Evolutionary conservation across 805 yeast species (phyloP).

Genomic region (Hanseniaspora vineae): DNA sequence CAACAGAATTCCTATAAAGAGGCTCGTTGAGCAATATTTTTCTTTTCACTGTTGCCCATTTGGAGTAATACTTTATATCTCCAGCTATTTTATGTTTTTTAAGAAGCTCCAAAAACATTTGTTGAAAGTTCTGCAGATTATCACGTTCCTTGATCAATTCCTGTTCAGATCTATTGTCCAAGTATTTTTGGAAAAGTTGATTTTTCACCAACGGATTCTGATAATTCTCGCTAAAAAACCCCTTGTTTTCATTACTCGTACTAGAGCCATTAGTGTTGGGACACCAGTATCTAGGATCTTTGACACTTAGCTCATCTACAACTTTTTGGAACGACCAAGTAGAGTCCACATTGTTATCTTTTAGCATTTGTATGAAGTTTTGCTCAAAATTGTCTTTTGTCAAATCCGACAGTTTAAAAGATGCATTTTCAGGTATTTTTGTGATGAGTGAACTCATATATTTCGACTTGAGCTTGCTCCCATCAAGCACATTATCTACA

Average conservation of each 20-base stretch:
- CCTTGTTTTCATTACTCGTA: slow-evolving; percentile 11
- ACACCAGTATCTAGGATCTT: slow-evolving; percentile 56
- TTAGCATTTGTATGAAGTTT: slow-evolving; percentile 40
- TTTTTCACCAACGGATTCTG: slow-evolving; percentile 47
- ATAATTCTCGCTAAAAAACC: neutral
- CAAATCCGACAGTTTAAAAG: slow-evolving; percentile 3
- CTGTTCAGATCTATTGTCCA: slow-evolving; percentile 35
- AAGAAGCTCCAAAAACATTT: slow-evolving; percentile 38
- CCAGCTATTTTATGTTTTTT: slow-evolving; percentile 23
- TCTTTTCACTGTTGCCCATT: slow-evolving; percentile 51
- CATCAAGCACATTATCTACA: too few species aligned
- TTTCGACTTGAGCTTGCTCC: too few species aligned
- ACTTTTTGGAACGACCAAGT: slow-evolving; percentile 65
- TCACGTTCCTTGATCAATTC: slow-evolving; percentile 41
- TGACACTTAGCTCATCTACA: slow-evolving; percentile 38
- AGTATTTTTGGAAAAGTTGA: slow-evolving; percentile 49
- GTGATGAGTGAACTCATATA: too few species aligned
- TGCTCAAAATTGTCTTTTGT: slow-evolving; percentile 26
- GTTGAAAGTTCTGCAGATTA: slow-evolving; percentile 41
- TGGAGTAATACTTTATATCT: slow-evolving; percentile 36
- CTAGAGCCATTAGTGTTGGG: slow-evolving; percentile 14
- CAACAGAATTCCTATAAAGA: slow-evolving; percentile 44
- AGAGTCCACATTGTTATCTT: slow-evolving; percentile 46
- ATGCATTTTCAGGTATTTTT: too few species aligned
- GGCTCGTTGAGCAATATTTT: slow-evolving; percentile 52